Conservation (phyloP, 495 filamentous ascomycete genomes). For the Penicillium alfredii region DNA sequence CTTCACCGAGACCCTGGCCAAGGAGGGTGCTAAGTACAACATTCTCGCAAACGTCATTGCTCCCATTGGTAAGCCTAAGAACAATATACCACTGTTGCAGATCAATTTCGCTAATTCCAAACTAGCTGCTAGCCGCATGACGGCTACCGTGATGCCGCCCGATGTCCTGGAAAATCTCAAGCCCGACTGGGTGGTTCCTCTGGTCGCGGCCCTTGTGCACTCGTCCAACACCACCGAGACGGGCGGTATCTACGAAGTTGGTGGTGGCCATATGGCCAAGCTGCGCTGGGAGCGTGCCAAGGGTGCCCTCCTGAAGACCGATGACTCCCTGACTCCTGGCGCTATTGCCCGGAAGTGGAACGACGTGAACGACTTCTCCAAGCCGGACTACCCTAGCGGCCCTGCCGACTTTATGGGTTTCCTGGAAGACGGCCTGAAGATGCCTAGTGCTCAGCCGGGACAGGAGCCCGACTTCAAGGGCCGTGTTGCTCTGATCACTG, state of each 20-base stretch:
- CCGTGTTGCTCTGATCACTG: conserved; percentile 88
- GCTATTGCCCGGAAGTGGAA: conserved; percentile 87
- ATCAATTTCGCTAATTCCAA: conserved; percentile 3
- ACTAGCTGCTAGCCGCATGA: conserved; percentile 88
- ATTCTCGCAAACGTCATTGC: conserved; percentile 95
- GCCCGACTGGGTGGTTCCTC: conserved; percentile 93
- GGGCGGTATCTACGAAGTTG: conserved; percentile 88
- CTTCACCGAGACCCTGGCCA: conserved; percentile 96
- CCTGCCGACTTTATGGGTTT: conserved; percentile 82
- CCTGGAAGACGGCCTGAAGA: conserved; percentile 78
- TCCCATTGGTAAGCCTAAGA: conserved; percentile 57
- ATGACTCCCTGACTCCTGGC: conserved; percentile 79
- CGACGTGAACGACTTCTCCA: conserved; percentile 78
- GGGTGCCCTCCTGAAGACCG: conserved; percentile 85
- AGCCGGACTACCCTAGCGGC: conserved; percentile 79
- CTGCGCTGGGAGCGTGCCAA: conserved; percentile 91
- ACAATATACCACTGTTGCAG: background rate
- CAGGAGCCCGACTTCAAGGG: conserved; percentile 82
- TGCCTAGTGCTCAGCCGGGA: conserved; percentile 65
- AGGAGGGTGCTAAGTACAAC: conserved; percentile 98
- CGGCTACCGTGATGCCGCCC: conserved; percentile 93
- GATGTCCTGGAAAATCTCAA: conserved; percentile 84
- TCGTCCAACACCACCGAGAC: conserved; percentile 79
- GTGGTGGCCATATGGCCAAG: conserved; percentile 90
- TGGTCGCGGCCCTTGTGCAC: conserved; percentile 87